phyloP scores from a whole-genome alignment of 2,329 filamentous ascomycete species.

The Apiospora aurea region DNA sequence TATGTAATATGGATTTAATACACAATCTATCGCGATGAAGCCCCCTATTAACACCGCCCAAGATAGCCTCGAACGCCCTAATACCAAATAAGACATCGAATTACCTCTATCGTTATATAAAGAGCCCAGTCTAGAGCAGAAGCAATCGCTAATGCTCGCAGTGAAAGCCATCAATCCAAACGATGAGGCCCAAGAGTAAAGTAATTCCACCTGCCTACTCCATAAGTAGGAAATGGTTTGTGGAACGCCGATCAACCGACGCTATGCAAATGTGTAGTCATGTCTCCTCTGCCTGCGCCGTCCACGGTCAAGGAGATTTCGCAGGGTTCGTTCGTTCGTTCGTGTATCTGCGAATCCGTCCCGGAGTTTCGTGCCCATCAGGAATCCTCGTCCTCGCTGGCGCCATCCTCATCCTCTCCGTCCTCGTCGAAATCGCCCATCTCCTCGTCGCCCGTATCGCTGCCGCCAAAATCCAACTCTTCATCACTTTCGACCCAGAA shows the following conservation, averaged over 20 bases:
- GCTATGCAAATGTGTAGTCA: slow-evolving; percentile 42
- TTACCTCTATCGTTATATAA: slow-evolving; percentile 18
- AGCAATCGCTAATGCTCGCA: slow-evolving; percentile 3
- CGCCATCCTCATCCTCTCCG: slow-evolving; percentile 62
- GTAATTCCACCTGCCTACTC: slow-evolving; percentile 2
- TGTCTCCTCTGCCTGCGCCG: slow-evolving; percentile 16
- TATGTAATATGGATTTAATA: slow-evolving; percentile 2
- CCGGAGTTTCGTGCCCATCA: background rate
- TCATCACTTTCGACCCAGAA: slow-evolving; percentile 83
- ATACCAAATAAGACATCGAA: background rate
- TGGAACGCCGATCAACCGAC: slow-evolving; percentile 39
- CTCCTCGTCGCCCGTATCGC: slow-evolving; percentile 67
- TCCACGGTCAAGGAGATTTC: background rate
- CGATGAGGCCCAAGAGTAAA: background rate
- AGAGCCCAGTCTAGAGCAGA: slow-evolving; percentile 12
- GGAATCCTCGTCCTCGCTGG: slow-evolving; percentile 59
- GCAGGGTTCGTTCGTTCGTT: background rate
- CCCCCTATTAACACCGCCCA: background rate
- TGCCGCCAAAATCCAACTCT: slow-evolving; percentile 80
- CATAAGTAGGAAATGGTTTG: background rate
- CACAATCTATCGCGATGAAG: slow-evolving; percentile 9
- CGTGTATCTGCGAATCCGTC: background rate
- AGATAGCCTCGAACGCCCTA: background rate
- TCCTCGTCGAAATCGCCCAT: slow-evolving; percentile 68
- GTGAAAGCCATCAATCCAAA: slow-evolving; percentile 8